Evolutionary conservation across 1,284 basidiomycete species (phyloP).

Genomic region (Spongispora temasekensis): DNA sequence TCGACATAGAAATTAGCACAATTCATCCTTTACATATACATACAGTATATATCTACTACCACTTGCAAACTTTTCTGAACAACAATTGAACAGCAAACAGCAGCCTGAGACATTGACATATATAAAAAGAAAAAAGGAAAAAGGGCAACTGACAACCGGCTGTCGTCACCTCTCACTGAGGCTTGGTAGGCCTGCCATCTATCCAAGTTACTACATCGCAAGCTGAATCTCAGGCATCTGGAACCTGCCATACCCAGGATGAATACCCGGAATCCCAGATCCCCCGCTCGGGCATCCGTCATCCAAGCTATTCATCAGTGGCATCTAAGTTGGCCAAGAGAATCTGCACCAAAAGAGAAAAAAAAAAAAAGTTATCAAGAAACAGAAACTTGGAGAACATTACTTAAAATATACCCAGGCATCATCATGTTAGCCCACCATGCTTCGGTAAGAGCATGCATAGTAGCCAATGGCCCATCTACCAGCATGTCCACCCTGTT

Average conservation of each 20-base stretch:
- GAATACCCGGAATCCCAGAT: conserved; percentile 21
- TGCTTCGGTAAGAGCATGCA: conserved; percentile 67
- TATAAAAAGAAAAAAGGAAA: too few species aligned
- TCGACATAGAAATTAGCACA: too few species aligned
- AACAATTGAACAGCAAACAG: too few species aligned
- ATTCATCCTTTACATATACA: too few species aligned
- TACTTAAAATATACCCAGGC: conserved; percentile 70
- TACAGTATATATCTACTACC: too few species aligned
- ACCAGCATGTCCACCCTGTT: conserved; percentile 40
- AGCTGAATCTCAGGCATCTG: conserved; percentile 23
- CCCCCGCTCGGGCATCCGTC: conserved; percentile 12
- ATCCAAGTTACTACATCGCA: conserved; percentile 28
- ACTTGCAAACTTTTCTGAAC: too few species aligned
- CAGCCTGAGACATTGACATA: too few species aligned
- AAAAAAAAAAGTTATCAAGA: not conserved
- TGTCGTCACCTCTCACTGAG: too few species aligned
- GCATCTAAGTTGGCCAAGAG: conserved; percentile 35
- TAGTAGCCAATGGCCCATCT: conserved; percentile 67
- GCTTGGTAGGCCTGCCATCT: too few species aligned
- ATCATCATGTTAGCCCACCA: conserved; percentile 82
- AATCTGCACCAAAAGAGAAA: conserved; percentile 17
- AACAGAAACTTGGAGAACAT: too few species aligned
- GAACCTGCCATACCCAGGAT: conserved; percentile 24
- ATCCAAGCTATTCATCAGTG: conserved; percentile 24
- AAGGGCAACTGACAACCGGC: too few species aligned